Percentiles rank a stretch among this genome's conserved stretches.
Evolutionary conservation across 331 rosid genomes (phyloP).

Genomic region (Acacia pycnantha): DNA sequence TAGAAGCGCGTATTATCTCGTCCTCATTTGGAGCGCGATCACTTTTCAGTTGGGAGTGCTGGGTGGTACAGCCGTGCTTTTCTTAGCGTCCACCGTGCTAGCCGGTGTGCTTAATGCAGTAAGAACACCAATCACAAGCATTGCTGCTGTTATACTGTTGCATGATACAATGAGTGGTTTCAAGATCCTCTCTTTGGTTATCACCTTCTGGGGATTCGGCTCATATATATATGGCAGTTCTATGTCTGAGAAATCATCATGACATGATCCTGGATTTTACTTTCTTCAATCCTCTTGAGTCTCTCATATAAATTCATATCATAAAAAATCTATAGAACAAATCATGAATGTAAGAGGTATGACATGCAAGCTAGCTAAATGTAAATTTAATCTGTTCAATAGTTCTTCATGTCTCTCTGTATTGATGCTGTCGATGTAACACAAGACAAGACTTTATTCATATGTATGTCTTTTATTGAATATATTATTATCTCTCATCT

Average conservation of each 20-base stretch:
- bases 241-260: constrained; percentile 23
- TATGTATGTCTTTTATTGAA: not conserved
- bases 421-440: not conserved
- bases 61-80: constrained; percentile 79
- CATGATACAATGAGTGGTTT: constrained; percentile 88
- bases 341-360: not conserved
- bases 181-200: constrained; percentile 76
- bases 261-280: not conserved
- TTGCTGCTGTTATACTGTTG: constrained; percentile 79
- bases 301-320: not conserved
- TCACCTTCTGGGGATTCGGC: constrained; percentile 86
- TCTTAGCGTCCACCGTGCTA: constrained; percentile 63
- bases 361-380: not conserved
- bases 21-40: constrained; percentile 73
- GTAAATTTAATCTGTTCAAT: not conserved
- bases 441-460: not conserved
- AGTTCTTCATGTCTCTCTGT: not conserved
- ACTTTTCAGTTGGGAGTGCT: constrained; percentile 70
- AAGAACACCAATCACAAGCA: constrained; percentile 83
- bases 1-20: constrained; percentile 53
- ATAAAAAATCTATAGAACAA: not conserved
- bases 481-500: not conserved
- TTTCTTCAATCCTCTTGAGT: not conserved
- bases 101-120: constrained; percentile 88
- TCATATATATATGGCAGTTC: constrained; percentile 81